Evolutionary conservation across 805 yeast species (phyloP).

Genomic region (Cephaloascus fragrans): DNA sequence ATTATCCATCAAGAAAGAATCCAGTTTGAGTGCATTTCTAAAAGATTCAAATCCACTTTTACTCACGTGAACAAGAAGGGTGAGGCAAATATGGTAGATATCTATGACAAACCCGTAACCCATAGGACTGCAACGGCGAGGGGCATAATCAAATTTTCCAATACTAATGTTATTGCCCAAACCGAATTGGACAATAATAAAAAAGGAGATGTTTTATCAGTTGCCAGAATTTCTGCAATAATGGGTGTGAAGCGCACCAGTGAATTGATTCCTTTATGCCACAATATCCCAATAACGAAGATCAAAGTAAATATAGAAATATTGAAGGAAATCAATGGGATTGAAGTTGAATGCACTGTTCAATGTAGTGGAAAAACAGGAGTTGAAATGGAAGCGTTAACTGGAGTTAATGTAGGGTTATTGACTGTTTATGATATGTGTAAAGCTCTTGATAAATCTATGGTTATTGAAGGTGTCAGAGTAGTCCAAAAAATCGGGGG

Average conservation of each 20-base stretch:
- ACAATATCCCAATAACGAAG: constrained; percentile 33
- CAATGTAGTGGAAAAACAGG: constrained; percentile 43
- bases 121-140: constrained; percentile 31
- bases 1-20: too few relatives aligned
- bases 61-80: constrained; percentile 32
- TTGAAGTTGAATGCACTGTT: constrained; percentile 26
- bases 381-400: constrained; percentile 49
- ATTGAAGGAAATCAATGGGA: constrained; percentile 6
- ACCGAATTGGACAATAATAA: constrained; percentile 26
- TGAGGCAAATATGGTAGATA: constrained; percentile 39
- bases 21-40: too few relatives aligned
- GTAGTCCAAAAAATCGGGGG: constrained; percentile 37
- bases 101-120: constrained; percentile 27
- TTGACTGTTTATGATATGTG: constrained; percentile 50
- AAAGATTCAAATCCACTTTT: constrained; percentile 5
- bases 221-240: constrained; percentile 40
- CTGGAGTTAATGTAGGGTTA: constrained; percentile 32
- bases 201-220: constrained; percentile 42
- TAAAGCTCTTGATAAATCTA: constrained; percentile 42
- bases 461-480: constrained; percentile 26
- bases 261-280: constrained; percentile 40
- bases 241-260: constrained; percentile 41
- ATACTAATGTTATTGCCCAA: constrained; percentile 15
- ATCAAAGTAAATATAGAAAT: constrained; percentile 21
- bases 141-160: constrained; percentile 32